A percentile compares a stretch with the other conserved stretches of the same genome.
Evolutionary conservation across 1,284 basidiomycete genomes (phyloP).

Genomic region (Irpex sp.): DNA sequence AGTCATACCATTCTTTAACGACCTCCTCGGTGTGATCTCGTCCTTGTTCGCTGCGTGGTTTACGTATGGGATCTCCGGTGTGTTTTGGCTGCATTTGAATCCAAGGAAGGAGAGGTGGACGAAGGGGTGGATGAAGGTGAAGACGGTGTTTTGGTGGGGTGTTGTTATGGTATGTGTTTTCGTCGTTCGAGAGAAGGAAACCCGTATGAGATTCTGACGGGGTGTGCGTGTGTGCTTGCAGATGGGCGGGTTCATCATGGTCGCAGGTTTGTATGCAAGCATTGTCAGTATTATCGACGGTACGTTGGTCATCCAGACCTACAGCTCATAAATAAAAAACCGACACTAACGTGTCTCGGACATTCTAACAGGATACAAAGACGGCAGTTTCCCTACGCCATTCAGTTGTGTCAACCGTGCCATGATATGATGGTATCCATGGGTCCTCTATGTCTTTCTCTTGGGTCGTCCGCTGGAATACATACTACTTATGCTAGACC

Average conservation of each 20-base stretch:
- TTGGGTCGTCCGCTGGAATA: too few relatives aligned
- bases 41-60: slow-evolving; percentile 28
- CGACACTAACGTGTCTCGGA: too few relatives aligned
- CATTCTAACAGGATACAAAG: slow-evolving; percentile 11
- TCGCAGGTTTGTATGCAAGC: slow-evolving; percentile 27
- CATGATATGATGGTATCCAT: not conserved
- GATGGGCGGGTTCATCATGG: slow-evolving; percentile 29
- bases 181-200: not conserved
- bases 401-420: slow-evolving; percentile 17
- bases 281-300: slow-evolving; percentile 25
- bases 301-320: slow-evolving; percentile 6
- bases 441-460: too few relatives aligned
- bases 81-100: slow-evolving; percentile 28
- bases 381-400: slow-evolving; percentile 14
- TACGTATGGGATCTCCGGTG: slow-evolving; percentile 28
- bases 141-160: slow-evolving; percentile 22
- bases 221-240: slow-evolving; percentile 3
- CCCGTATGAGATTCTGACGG: not conserved
- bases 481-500: too few relatives aligned
- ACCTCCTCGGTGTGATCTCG: slow-evolving; percentile 26
- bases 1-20: slow-evolving; percentile 31
- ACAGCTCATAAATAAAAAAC: too few relatives aligned
- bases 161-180: slow-evolving; percentile 21
- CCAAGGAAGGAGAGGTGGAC: slow-evolving; percentile 20
- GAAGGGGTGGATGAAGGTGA: slow-evolving; percentile 19